These are phyloP conservation scores for Rickenella mellea DNA, from an alignment of 768 basidiomycete genomes.

Conservation along the genomic window DNA sequence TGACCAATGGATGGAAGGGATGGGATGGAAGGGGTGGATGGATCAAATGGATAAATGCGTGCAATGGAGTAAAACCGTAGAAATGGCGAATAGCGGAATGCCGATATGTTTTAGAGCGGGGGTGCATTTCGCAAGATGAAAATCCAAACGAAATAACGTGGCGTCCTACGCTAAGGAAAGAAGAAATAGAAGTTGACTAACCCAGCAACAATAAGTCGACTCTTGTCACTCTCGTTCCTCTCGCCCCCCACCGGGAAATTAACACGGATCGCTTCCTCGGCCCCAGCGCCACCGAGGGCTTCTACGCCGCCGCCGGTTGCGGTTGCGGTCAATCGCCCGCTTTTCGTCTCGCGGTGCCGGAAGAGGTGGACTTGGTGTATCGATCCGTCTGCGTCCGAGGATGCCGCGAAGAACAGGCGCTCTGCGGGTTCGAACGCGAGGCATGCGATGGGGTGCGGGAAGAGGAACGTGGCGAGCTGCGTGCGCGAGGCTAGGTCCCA, in stretches of 20 bases:
- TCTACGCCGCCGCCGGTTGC: slow-evolving; percentile 44
- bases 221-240: slow-evolving; percentile 34
- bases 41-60: too few species aligned
- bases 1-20: too few species aligned
- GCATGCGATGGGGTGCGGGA: slow-evolving; percentile 64
- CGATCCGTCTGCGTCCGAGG: slow-evolving; percentile 18
- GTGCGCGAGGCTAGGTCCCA: slow-evolving; percentile 73
- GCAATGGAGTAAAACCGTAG: too few species aligned
- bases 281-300: slow-evolving; percentile 68
- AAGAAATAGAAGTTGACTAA: slow-evolving; percentile 33
- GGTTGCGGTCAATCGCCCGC: too few species aligned
- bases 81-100: too few species aligned
- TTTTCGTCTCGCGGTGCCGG: slow-evolving; percentile 47
- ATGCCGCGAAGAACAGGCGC: slow-evolving; percentile 82
- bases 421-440: slow-evolving; percentile 79
- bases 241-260: slow-evolving; percentile 46
- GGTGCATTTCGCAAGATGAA: background rate
- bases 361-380: slow-evolving; percentile 78
- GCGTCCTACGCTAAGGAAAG: too few species aligned
- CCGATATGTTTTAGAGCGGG: background rate
- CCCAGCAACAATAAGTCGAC: slow-evolving; percentile 65
- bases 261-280: slow-evolving; percentile 62
- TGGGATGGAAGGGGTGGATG: too few species aligned
- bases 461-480: slow-evolving; percentile 80
- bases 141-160: too few species aligned